Conservation (phyloP, 768 basidiomycete genomes). For the Mycena olivaceomarginata region DNA sequence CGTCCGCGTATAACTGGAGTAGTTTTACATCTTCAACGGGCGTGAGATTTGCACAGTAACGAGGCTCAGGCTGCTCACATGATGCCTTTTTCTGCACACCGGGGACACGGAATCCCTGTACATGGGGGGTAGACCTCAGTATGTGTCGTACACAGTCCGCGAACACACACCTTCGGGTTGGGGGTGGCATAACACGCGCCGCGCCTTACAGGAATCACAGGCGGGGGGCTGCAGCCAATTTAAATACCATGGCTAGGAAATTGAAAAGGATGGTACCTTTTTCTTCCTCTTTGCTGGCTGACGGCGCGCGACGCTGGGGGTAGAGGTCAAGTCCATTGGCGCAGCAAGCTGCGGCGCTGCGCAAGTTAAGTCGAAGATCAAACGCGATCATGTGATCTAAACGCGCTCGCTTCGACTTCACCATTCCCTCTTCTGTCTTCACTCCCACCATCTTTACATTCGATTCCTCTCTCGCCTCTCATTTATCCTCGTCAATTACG, state of each 20-base stretch:
- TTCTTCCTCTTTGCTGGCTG: background rate
- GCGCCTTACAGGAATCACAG: constrained; percentile 31
- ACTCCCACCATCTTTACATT: too few relatives aligned
- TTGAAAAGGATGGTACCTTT: background rate
- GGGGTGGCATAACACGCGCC: constrained; percentile 24
- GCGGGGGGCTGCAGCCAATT: constrained; percentile 21
- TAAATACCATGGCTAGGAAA: background rate
- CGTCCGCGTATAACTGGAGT: constrained; percentile 30
- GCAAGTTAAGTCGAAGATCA: too few relatives aligned
- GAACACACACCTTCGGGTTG: constrained; percentile 6
- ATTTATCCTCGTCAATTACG: too few relatives aligned
- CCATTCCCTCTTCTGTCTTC: too few relatives aligned
- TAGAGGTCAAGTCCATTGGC: too few relatives aligned
- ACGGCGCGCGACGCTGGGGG: background rate
- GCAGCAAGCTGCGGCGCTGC: too few relatives aligned
- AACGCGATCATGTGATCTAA: too few relatives aligned
- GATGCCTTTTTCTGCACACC: constrained; percentile 34
- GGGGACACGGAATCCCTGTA: constrained; percentile 20
- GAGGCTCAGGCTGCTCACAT: background rate
- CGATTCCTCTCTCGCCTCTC: too few relatives aligned
- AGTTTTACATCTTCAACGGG: constrained; percentile 29
- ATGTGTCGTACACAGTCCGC: background rate
- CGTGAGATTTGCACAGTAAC: background rate
- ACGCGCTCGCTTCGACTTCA: too few relatives aligned
- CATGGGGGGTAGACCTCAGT: background rate